Base-by-base conservation (phyloP, 2,329 filamentous ascomycete genomes). In the Fusarium incarnatum region DNA sequence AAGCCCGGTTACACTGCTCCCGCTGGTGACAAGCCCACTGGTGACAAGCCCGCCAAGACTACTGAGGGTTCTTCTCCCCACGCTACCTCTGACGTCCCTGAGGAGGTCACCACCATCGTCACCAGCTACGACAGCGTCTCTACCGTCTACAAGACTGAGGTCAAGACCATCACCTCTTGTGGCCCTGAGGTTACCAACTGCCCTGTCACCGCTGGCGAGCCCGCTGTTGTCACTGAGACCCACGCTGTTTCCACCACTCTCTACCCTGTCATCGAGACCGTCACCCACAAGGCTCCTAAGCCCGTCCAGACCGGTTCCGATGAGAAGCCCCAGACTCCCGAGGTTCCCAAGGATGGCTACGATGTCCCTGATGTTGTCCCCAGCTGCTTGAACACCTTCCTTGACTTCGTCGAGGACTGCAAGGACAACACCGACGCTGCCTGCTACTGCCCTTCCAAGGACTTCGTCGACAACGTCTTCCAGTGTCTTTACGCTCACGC, bases 331-430 rank as follows among this genome's bases (percentile, higher is more conserved):
- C 47, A 79, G 32, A 72, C 74, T 27, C 79, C 85, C 40, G 67
- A 79, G 41, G 73, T 73, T 40, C 79, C 85, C 55, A 63, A 70
- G 48, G 57, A 61, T n/a, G 60, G 56, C 8, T 71, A 75, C 20
- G 44, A 75, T 30, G 60, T 74, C 49, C 94, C 94, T 61, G 82
- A 85, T 27, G 87, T 94, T 49, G 91, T 98, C 52, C 94, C 95
- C 69, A 89, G 89, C 78, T 98, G 95, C 85, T 84, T 98, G 82
- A 96, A 95, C 88, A 97, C 94, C 76, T 98, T 94, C 93, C 82
- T 97, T 76, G 87, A 88, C 79, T 82, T 86, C 66, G 87, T 92
- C 53, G 65, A 76, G 54, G 84, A 87, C 78, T 98, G 95, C 88
- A 86, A 86, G 75, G 90, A 93, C 83, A 97, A 97, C 89, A 91